Conservation (phyloP, 805 yeast genomes). For the Lipomyces kockii region DNA sequence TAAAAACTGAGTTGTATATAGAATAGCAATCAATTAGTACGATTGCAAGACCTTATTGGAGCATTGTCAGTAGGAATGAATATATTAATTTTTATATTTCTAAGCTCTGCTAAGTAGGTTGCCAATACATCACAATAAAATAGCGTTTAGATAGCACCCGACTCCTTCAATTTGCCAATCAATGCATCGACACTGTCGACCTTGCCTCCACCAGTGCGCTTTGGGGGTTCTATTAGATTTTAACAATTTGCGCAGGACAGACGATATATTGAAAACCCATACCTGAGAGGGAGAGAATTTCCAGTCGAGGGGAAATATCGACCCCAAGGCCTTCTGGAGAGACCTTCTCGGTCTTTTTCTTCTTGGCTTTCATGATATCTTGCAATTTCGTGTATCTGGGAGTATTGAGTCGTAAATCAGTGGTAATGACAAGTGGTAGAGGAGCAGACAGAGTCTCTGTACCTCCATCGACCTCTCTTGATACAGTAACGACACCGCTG, state of each 20-base stretch:
- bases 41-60: too few relatives aligned
- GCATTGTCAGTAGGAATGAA: not conserved
- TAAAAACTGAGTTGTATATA: too few relatives aligned
- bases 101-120: not conserved
- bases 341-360: slow-evolving; percentile 81
- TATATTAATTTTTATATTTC: not conserved
- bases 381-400: slow-evolving; percentile 97
- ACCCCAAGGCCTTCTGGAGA: slow-evolving; percentile 72
- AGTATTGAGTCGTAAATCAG: slow-evolving; percentile 90
- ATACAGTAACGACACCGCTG: slow-evolving; percentile 58
- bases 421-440: slow-evolving; percentile 84
- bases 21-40: too few relatives aligned
- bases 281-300: slow-evolving; percentile 65
- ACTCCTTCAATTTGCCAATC: slow-evolving; percentile 73
- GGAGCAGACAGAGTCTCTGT: slow-evolving; percentile 76
- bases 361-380: slow-evolving; percentile 97
- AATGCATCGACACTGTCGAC: slow-evolving; percentile 84
- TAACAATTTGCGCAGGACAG: not conserved
- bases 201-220: slow-evolving; percentile 78
- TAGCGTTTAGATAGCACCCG: slow-evolving; percentile 60
- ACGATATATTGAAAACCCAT: not conserved
- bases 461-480: slow-evolving; percentile 96
- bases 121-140: not conserved
- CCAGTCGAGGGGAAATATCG: slow-evolving; percentile 65
- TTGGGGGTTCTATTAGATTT: slow-evolving; percentile 66